Conservation (phyloP, 2,329 filamentous ascomycete genomes). For the Colletotrichum sp. region DNA sequence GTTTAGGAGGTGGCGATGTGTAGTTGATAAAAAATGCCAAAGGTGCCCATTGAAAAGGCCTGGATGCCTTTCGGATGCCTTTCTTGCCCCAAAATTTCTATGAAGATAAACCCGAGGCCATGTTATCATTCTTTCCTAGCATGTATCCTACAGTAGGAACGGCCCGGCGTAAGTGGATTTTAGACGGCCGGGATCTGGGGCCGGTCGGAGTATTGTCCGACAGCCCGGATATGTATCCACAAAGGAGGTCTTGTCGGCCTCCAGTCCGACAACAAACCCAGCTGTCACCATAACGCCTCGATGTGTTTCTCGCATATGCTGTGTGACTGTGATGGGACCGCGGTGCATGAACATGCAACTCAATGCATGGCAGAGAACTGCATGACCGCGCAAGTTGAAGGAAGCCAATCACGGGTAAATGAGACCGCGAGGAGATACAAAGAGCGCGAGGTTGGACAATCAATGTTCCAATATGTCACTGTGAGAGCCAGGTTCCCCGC, state of each 20-base stretch:
- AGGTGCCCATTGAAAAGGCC: not conserved
- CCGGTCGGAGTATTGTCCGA: not conserved
- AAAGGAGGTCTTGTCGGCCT: not conserved
- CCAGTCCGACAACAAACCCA: not conserved
- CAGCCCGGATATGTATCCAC: accelerated
- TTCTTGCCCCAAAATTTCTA: not conserved
- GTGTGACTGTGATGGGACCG: not conserved
- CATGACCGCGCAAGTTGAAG: not conserved
- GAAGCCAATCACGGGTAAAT: not conserved
- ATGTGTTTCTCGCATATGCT: not conserved
- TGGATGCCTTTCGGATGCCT: not conserved
- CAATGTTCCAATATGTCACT: not conserved
- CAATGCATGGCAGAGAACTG: not conserved
- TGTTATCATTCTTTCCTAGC: not conserved
- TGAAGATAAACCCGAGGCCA: not conserved
- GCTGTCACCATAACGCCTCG: accelerated
- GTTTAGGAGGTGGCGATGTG: not conserved
- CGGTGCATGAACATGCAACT: not conserved
- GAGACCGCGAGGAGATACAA: not conserved
- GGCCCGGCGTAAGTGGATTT: not conserved
- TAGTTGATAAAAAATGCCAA: not conserved
- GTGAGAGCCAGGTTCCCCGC: not conserved
- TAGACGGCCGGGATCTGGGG: not conserved
- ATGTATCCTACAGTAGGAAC: not conserved
- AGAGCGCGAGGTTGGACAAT: not conserved